A percentile compares a stretch with the other conserved stretches of the same genome.
Conservation (phyloP, 2,329 filamentous ascomycete species). For the Stemphylium vesicarium region DNA sequence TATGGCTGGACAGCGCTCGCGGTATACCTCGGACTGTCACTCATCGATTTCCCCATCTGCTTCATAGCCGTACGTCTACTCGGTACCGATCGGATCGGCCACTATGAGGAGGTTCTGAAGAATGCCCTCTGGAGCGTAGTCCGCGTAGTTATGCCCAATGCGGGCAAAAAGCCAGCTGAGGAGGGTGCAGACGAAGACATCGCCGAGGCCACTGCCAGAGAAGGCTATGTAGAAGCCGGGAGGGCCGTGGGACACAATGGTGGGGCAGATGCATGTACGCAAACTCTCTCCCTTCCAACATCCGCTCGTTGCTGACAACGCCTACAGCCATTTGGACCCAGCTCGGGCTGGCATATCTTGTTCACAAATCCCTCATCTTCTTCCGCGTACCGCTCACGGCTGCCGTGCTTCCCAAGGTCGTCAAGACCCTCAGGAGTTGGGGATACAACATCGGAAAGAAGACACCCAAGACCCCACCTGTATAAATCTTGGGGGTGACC, state of each 20-base stretch:
- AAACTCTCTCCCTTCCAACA: background rate
- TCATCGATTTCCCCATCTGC: conserved; percentile 92
- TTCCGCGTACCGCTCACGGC: conserved; percentile 91
- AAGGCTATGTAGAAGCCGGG: conserved; percentile 56
- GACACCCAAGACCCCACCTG: conserved; percentile 47
- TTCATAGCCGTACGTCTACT: conserved; percentile 84
- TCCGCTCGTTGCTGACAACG: conserved; percentile 17
- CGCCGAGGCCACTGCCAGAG: conserved; percentile 35
- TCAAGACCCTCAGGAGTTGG: conserved; percentile 84
- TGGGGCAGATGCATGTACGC: conserved; percentile 74
- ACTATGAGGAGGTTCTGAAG: conserved; percentile 71
- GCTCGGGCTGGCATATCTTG: conserved; percentile 89
- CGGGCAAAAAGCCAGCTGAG: conserved; percentile 58
- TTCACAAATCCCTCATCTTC: conserved; percentile 98
- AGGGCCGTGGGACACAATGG: conserved; percentile 67
- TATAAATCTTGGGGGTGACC: background rate
- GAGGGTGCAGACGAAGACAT: conserved; percentile 50
- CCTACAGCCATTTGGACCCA: conserved; percentile 75
- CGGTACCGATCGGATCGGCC: conserved; percentile 85
- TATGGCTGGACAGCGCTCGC: conserved; percentile 94
- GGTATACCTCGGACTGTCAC: conserved; percentile 84
- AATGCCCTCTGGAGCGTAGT: conserved; percentile 65
- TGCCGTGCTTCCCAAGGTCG: conserved; percentile 91
- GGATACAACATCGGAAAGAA: conserved; percentile 94
- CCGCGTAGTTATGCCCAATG: conserved; percentile 64